Evolutionary conservation across 2,329 filamentous ascomycete genomes (phyloP).

Genomic region (Verticillium zaregamsianum): DNA sequence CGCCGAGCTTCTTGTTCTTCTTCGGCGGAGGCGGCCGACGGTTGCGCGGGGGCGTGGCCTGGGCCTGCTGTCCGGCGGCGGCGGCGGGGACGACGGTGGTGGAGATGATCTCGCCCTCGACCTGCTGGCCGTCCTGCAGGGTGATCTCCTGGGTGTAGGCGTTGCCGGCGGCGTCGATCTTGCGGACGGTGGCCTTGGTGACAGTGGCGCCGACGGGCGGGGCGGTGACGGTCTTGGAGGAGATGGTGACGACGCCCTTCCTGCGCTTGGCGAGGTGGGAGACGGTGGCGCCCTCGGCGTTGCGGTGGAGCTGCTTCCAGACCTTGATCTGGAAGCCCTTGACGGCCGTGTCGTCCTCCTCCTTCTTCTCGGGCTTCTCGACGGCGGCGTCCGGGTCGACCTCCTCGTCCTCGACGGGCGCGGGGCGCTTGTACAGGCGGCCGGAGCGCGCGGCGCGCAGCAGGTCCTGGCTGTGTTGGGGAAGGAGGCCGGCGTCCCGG

Average conservation of each 20-base stretch:
- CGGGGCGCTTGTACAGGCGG: constrained; percentile 68
- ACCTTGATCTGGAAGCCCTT: constrained; percentile 52
- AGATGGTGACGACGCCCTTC: constrained; percentile 56
- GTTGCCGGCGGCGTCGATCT: constrained; percentile 74
- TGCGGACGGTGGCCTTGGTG: constrained; percentile 75
- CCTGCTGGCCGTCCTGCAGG: constrained; percentile 70
- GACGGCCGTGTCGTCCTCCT: constrained; percentile 56
- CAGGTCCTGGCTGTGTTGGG: constrained; percentile 76
- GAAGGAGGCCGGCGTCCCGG: constrained; percentile 73
- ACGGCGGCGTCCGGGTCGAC: constrained; percentile 40
- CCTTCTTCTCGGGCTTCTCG: constrained; percentile 57
- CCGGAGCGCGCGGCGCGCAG: constrained; percentile 77
- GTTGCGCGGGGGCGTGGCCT: constrained; percentile 35
- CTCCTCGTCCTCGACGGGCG: constrained; percentile 57
- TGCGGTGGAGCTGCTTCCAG: constrained; percentile 60
- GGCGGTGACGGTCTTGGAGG: constrained; percentile 44
- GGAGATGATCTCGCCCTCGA: constrained; percentile 77
- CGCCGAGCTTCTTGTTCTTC: constrained; percentile 60
- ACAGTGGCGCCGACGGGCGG: constrained; percentile 50
- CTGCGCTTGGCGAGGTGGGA: constrained; percentile 58
- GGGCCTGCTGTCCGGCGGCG: constrained; percentile 48
- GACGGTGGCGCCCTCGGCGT: constrained; percentile 46
- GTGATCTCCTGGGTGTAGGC: constrained; percentile 81
- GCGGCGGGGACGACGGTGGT: constrained; percentile 53
- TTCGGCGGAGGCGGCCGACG: constrained; percentile 74